phyloP scores from a whole-genome alignment of 192 early-diverging fungal genomes.

The Mortierella alpina region DNA sequence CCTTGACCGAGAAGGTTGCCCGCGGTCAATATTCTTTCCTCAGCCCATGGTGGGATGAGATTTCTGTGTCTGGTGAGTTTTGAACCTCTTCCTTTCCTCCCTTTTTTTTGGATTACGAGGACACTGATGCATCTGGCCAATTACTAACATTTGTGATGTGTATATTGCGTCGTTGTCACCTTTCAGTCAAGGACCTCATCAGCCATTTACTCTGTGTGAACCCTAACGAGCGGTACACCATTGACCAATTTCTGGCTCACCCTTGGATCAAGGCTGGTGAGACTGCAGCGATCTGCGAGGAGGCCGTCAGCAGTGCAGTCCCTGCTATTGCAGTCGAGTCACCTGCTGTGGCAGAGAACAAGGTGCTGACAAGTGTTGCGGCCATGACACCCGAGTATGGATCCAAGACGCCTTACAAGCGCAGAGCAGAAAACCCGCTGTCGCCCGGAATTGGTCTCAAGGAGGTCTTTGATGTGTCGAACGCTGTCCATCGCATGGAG shows the following conservation, averaged over 20 bases:
- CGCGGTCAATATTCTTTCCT: slow-evolving; percentile 87
- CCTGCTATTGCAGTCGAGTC: slow-evolving; percentile 14
- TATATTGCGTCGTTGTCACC: not conserved
- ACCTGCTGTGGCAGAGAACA: slow-evolving; percentile 28
- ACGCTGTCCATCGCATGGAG: slow-evolving; percentile 81
- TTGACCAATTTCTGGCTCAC: slow-evolving; percentile 83
- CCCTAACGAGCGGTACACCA: slow-evolving; percentile 77
- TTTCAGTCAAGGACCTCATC: slow-evolving; percentile 77
- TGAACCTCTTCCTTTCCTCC: not conserved
- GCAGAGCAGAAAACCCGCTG: slow-evolving; percentile 61
- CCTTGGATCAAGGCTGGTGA: slow-evolving; percentile 75
- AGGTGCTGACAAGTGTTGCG: slow-evolving; percentile 21
- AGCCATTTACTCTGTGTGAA: slow-evolving; percentile 75
- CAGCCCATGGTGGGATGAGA: slow-evolving; percentile 93
- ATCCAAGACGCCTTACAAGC: slow-evolving; percentile 46
- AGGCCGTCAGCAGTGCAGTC: slow-evolving; percentile 21
- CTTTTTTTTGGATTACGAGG: not conserved
- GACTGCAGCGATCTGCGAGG: not conserved
- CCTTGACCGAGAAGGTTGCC: slow-evolving; percentile 86
- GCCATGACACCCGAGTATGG: slow-evolving; percentile 19
- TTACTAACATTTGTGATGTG: not conserved
- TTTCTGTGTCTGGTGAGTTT: slow-evolving; percentile 68
- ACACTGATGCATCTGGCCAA: not conserved
- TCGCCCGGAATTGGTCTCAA: slow-evolving; percentile 71
- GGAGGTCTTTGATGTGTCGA: slow-evolving; percentile 80